Evolutionary conservation across 495 filamentous ascomycete species (phyloP).

Genomic region (Aspergillus taichungensis): DNA sequence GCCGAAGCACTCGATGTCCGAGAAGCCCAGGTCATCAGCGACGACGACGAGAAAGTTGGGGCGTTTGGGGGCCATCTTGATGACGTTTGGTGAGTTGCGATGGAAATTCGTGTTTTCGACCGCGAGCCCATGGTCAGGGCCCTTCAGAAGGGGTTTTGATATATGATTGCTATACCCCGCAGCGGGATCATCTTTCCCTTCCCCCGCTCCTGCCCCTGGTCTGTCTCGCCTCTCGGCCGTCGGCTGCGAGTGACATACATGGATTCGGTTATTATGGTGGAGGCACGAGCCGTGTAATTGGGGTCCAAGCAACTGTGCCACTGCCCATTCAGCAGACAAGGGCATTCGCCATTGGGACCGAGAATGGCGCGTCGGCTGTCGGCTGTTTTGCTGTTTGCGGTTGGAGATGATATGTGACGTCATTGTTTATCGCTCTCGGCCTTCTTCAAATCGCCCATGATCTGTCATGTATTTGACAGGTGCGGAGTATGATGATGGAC

Average conservation of each 20-base stretch:
- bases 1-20: conserved; percentile 52
- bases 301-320: not conserved
- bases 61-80: conserved; percentile 28
- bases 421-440: conserved; percentile 1
- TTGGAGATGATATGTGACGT: conserved; percentile 6
- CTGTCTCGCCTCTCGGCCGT: conserved; percentile 21
- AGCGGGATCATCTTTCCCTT: not conserved
- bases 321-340: not conserved
- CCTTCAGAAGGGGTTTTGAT: no score
- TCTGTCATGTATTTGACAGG: no score
- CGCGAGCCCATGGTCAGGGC: not conserved
- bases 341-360: not conserved
- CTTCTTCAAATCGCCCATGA: not conserved
- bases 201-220: no score
- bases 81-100: not conserved
- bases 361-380: conserved; percentile 6
- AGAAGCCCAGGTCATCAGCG: conserved; percentile 57
- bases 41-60: conserved; percentile 57
- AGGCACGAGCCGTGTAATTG: not conserved
- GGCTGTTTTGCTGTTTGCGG: conserved; percentile 3
- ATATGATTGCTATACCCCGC: not conserved
- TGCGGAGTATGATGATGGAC: no score
- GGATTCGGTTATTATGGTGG: not conserved
- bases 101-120: not conserved
- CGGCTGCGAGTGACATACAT: conserved; percentile 10